A percentile compares a stretch with the other conserved stretches of the same genome.
Conservation (phyloP, 495 filamentous ascomycete genomes). For the Halenospora varia region DNA sequence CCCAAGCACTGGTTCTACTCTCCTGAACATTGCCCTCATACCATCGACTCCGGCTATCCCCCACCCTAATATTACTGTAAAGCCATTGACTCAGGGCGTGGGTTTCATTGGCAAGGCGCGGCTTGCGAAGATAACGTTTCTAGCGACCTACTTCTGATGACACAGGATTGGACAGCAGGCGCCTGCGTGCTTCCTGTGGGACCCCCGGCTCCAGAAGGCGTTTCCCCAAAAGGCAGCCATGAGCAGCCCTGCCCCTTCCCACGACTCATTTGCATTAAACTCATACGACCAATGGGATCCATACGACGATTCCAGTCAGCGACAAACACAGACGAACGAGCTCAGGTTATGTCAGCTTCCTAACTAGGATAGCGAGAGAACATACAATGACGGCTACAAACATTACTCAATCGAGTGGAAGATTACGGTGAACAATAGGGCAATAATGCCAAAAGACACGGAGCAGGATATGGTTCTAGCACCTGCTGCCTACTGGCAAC, state of each 20-base stretch:
- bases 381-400: conserved; percentile 31
- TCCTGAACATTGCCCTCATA: conserved; percentile 1
- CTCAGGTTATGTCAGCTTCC: conserved; percentile 13
- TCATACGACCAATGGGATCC: conserved; percentile 8
- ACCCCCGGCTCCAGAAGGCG: background rate
- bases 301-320: conserved; percentile 7
- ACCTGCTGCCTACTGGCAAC: conserved; percentile 28
- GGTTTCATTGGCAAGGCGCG: conserved; percentile 12
- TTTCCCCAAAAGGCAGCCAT: conserved; percentile 3
- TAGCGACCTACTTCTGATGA: conserved; percentile 6
- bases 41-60: background rate
- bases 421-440: conserved; percentile 30
- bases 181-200: conserved; percentile 7
- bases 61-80: background rate
- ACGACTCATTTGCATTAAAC: conserved; percentile 6
- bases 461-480: conserved; percentile 22
- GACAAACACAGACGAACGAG: conserved; percentile 9
- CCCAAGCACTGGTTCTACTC: conserved; percentile 2
- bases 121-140: conserved; percentile 8
- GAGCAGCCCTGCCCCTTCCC: conserved; percentile 11
- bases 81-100: conserved; percentile 8
- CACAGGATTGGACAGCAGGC: conserved; percentile 12
- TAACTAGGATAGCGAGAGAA: conserved; percentile 16
- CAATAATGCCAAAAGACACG: conserved; percentile 28
- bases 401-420: conserved; percentile 38